Conservation (phyloP, 768 basidiomycete species). For the Boletus pseudopeckii region DNA sequence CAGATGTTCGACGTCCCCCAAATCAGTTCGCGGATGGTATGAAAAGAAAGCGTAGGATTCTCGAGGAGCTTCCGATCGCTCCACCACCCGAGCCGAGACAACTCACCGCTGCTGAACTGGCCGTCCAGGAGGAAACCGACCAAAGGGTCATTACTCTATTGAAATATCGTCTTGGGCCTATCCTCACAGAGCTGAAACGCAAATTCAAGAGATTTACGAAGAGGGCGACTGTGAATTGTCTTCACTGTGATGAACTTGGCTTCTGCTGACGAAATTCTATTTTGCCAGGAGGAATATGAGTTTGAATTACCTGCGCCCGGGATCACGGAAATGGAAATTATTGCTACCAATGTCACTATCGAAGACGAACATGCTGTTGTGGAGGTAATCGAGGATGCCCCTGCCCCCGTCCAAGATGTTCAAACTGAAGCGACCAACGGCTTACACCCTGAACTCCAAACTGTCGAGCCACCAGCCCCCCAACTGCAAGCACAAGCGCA, state of each 20-base stretch:
- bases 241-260: neutral
- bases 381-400: conserved; percentile 40
- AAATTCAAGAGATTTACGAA: conserved; percentile 91
- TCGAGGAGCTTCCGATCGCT: conserved; percentile 85
- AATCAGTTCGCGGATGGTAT: conserved; percentile 88
- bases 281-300: conserved; percentile 68
- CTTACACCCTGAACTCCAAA: conserved; percentile 18
- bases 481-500: conserved; percentile 38
- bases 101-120: conserved; percentile 78
- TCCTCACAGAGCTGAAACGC: conserved; percentile 84
- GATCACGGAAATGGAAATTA: conserved; percentile 30
- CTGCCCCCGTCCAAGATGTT: conserved; percentile 17
- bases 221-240: conserved; percentile 59
- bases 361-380: conserved; percentile 41
- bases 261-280: conserved; percentile 9
- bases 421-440: conserved; percentile 43
- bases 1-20: conserved; percentile 71
- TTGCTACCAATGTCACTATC: conserved; percentile 37
- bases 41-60: conserved; percentile 73
- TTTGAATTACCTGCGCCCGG: conserved; percentile 40
- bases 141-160: conserved; percentile 72
- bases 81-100: conserved; percentile 85
- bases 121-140: conserved; percentile 80
- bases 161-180: conserved; percentile 87
- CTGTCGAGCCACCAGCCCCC: conserved; percentile 21